These are phyloP conservation scores for Citropsis articulata DNA, from an alignment of 345 rosid genomes.

Conservation along the genomic window DNA sequence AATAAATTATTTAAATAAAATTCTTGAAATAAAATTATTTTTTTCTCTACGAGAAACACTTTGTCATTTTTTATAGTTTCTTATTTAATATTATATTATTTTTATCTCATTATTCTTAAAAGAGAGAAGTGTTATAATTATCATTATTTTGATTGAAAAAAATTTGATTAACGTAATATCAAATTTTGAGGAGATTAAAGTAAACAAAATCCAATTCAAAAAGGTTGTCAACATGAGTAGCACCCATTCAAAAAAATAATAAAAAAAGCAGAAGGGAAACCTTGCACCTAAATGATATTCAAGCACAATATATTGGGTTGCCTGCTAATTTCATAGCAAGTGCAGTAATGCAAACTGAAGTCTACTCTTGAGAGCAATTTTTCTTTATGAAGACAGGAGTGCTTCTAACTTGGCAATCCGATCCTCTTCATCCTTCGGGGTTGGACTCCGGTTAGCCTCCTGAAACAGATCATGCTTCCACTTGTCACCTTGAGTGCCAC, in stretches of 20 bases:
- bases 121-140: too few species aligned
- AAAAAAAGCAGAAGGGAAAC: not conserved
- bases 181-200: not conserved
- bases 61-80: too few species aligned
- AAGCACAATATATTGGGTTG: not conserved
- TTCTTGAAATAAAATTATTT: too few species aligned
- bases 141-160: too few species aligned
- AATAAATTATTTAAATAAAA: too few species aligned
- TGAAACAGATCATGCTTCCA: constrained; percentile 95
- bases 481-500: constrained; percentile 53
- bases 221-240: not conserved
- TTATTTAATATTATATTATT: too few species aligned
- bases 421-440: constrained; percentile 76
- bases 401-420: constrained; percentile 88
- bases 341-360: not conserved
- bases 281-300: not conserved
- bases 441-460: constrained; percentile 71
- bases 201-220: not conserved
- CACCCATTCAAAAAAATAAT: not conserved
- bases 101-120: too few species aligned
- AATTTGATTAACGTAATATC: too few species aligned
- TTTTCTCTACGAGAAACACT: too few species aligned
- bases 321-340: not conserved
- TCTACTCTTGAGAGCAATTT: not conserved
- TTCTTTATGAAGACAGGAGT: constrained; percentile 57